Evolutionary conservation across 495 filamentous ascomycete species (phyloP).

Genomic region (Hypoxylon lenormandii): DNA sequence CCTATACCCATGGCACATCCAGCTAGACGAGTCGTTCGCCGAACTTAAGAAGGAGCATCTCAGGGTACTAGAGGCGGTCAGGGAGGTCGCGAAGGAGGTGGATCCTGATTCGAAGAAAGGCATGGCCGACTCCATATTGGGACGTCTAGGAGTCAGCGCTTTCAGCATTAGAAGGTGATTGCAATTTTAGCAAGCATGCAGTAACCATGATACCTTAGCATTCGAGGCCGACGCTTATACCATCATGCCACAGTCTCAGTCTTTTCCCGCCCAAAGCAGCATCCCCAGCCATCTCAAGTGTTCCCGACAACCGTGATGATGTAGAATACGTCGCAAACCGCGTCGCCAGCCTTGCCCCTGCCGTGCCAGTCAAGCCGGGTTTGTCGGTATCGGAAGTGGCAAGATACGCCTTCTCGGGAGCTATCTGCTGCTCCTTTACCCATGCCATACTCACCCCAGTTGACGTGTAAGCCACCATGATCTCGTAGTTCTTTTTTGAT

Average conservation of each 20-base stretch:
- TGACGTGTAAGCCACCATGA: conserved; percentile 78
- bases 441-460: conserved; percentile 85
- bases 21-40: conserved; percentile 71
- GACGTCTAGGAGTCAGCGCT: conserved; percentile 43
- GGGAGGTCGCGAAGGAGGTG: conserved; percentile 51
- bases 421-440: conserved; percentile 85
- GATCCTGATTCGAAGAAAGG: conserved; percentile 46
- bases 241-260: conserved; percentile 24
- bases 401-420: conserved; percentile 83
- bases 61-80: conserved; percentile 50
- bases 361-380: conserved; percentile 19
- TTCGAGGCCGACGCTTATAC: conserved; percentile 46
- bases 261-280: conserved; percentile 32
- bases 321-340: conserved; percentile 38
- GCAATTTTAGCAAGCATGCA: conserved; percentile 48
- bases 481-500: conserved; percentile 30
- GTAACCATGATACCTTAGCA: conserved; percentile 38
- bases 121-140: conserved; percentile 43
- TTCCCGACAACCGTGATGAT: conserved; percentile 37
- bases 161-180: conserved; percentile 48
- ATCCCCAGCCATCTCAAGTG: conserved; percentile 30
- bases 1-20: conserved; percentile 74
- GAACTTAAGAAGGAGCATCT: conserved; percentile 67
- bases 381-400: conserved; percentile 48
- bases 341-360: conserved; percentile 32